Base-by-base conservation (phyloP, 2,329 filamentous ascomycete species). In the Alternaria angustiovoidea region DNA sequence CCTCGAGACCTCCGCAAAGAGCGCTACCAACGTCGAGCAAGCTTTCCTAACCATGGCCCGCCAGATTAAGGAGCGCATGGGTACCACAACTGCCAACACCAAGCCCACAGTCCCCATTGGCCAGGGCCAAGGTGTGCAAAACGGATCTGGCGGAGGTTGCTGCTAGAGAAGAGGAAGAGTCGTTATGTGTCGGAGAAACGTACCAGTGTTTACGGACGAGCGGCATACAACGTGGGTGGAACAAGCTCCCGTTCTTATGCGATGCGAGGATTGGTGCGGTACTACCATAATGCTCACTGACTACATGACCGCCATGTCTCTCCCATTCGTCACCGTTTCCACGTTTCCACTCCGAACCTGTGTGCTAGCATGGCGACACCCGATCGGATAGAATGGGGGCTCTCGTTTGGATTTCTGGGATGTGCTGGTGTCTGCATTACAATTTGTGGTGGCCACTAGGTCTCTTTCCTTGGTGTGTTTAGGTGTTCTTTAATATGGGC, bases 51-150 rank as follows among this genome's bases (percentile, higher is more conserved):
- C 95, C 81, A 99, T 99, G 95, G 95, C 95, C 74, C 91, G 95
- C 81, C 95, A 99, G 84, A 99, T 99, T 85, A 99, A 99, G 88
- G 94, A 98, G 86, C 91, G 95, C 78, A 99, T 99, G 94, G 95
- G 95, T 76, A 97, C 93, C 72, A 95, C 94, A 66, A 91, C 92
- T 69, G 94, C 94, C 85, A 98, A 98, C 88, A 96, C 94, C 85
- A 99, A 98, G 87, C 94, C 94, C 68, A 96, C 92, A 74, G 94
- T 99, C 74, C 93, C 97, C 80, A 95, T 99, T 75, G 92, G 93
- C 61, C 91, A 93, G 79, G 95, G 95, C 77, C 93, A 96, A 82
- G 94, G 94, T 74, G 94, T 99, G 71, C 92, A 96, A 80, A 91
- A 89, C 75, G 91, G 91, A 72, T 92, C 91, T 73, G 92, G 88